Evolutionary conservation across 2,329 filamentous ascomycete species (phyloP), one percentile per base, ranked within the genome.

Genomic region (Alternaria sp.): DNA sequence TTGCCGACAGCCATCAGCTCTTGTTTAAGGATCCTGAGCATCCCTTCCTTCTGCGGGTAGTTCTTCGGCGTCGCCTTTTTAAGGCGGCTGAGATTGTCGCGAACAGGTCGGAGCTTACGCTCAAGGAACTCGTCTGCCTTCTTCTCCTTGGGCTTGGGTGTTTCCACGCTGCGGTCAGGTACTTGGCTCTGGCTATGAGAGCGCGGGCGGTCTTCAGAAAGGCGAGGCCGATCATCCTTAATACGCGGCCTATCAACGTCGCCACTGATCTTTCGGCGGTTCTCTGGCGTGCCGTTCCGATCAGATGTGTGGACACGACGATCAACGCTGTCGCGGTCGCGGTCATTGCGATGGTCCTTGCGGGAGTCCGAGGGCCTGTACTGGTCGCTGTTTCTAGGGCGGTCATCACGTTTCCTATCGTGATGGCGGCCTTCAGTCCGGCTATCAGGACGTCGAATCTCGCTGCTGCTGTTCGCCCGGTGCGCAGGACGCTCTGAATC

Each of bases 1-100:
- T 87, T 85, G 57, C 89, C 89, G 75, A 91, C 88, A 5, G 84
- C 84, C 45, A 89, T 82, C 41, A 91, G 79, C 72, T 90, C 87
- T 26, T 82, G 81, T 70, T 89, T 89, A 73, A 90, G 86, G 46
- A 89, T 85, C 71, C 83, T 85, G 21, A 89, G 86, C 47, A 89
- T 85, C 56, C 87, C 85, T 68, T 89, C 88, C 71, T 87, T 87
- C 26, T 86, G 87, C 58, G 87, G 88, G 65, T 89, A 87, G 54
- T 86, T 86, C 68, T 88, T 88, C 68, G 87, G 87, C 3, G 87
- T 90, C 5, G 88, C 89, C 55, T 84, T 86, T 58, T 87, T 82
- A 58, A 91, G 87, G 26, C 82, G 84, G 66, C 86, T 84, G 55
- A 91, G 85, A 64, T 87, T 89, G 63, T 87, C 84, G 53, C 84